These are phyloP conservation scores for Ascomycota sp. DNA, from an alignment of 2,329 filamentous ascomycete species.

Conservation along the genomic window DNA sequence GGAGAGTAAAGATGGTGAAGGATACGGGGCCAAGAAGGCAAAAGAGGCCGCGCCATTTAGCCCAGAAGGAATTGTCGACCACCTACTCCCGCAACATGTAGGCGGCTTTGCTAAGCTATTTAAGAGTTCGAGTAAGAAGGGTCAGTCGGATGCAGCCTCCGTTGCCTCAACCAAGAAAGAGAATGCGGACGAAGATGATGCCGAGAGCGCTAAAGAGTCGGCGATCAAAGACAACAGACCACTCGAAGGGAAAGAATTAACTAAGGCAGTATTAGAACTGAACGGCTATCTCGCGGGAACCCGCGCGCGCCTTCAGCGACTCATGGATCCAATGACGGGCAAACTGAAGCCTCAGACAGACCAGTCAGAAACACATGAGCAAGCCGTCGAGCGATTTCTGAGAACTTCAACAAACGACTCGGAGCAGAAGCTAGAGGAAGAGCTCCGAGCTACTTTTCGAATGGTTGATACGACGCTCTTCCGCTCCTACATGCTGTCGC, in stretches of 20 bases:
- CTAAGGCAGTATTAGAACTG: slow-evolving; percentile 60
- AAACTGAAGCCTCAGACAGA: slow-evolving; percentile 32
- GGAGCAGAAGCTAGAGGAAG: slow-evolving; percentile 44
- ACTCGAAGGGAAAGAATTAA: slow-evolving; percentile 65
- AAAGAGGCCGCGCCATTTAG: slow-evolving; percentile 9
- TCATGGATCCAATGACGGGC: slow-evolving; percentile 41
- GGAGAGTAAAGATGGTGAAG: slow-evolving; percentile 20
- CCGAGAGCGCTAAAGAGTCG: slow-evolving; percentile 27
- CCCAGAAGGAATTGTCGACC: slow-evolving; percentile 8
- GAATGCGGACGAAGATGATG: slow-evolving; percentile 30
- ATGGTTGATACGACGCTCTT: slow-evolving; percentile 90
- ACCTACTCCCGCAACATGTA: slow-evolving; percentile 17
- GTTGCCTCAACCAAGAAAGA: slow-evolving; percentile 36
- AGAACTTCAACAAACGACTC: slow-evolving; percentile 23
- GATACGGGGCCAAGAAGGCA: slow-evolving; percentile 10
- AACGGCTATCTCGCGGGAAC: slow-evolving; percentile 79
- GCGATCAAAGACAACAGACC: slow-evolving; percentile 23
- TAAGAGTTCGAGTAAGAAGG: slow-evolving; percentile 24
- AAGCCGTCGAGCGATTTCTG: slow-evolving; percentile 35
- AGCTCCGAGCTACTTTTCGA: slow-evolving; percentile 56
- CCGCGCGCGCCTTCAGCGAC: slow-evolving; percentile 41
- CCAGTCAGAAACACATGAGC: slow-evolving; percentile 22
- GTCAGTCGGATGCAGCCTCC: slow-evolving; percentile 34
- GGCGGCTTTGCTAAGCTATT: slow-evolving; percentile 34
- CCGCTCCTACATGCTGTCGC: slow-evolving; percentile 83